Evolutionary conservation across 768 basidiomycete species (phyloP), one percentile per base, ranked within the genome.

Genomic region (Lactifluus echinatus): DNA sequence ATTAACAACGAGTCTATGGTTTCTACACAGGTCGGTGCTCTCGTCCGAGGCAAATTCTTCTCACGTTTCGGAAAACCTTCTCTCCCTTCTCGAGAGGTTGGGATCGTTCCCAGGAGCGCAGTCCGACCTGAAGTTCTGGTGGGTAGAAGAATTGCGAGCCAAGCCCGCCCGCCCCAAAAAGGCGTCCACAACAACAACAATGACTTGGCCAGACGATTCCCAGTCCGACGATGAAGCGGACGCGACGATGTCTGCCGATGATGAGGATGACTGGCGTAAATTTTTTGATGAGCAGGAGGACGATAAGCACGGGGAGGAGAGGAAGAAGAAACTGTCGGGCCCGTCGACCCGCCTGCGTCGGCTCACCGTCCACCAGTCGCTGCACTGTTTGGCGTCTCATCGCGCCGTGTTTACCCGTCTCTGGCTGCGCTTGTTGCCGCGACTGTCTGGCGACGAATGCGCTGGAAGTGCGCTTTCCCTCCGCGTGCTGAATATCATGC

Each of bases 361-460:
- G 52, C 70, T 92, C 67, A 87, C 85, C 2, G 70, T 87, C 34
- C 86, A 91, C 64, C 85, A 89, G 69, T 85, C 83, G 14, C 70
- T 93, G 8, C 87, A 92, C 63, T 81, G 86, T 8, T 73, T 92
- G 2, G 69, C 81, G 12, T 87, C 89, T 3, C 92, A 94, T 70
- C 77, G 81, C 8, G 85, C 86, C 0, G 83, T 89, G 3, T 93
- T 93, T 67, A 88, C 88, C 7, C 76, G 82, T 11, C 75, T 82
- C n/a, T 94, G 92, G 91, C 74, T 92, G 8, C 73, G 76, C 1
- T 73, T 93, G 10, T 72, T 93, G 4, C 83, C 87, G 0, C 75
- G 74, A 24, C 68, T 92, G 10, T 79, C 77, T 26, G 59, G 64
- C 36, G 56, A 57, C 2, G 66, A 74, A 72, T 57, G 62, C 64